Conservation (phyloP, 768 basidiomycete species). For the Calocybe cyanea region DNA sequence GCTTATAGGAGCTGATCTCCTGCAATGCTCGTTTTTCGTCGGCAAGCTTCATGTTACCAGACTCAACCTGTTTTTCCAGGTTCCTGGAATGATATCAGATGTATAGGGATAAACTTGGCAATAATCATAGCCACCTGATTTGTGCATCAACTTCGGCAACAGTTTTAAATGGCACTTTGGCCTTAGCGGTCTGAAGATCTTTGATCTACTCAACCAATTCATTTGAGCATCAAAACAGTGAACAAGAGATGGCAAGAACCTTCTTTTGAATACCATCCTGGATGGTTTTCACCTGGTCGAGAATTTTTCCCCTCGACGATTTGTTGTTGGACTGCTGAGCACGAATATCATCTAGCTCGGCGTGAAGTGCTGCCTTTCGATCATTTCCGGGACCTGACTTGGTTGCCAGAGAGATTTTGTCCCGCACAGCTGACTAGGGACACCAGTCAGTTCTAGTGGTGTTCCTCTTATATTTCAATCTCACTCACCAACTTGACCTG, state of each 20-base stretch:
- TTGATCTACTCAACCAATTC: slow-evolving; percentile 53
- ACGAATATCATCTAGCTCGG: slow-evolving; percentile 79
- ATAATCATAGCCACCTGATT: slow-evolving; percentile 58
- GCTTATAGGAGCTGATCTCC: slow-evolving; percentile 76
- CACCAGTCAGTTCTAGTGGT: slow-evolving; percentile 10
- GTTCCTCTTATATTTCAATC: slow-evolving; percentile 1
- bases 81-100: slow-evolving; percentile 42
- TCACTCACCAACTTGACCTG: slow-evolving; percentile 78
- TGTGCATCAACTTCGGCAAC: slow-evolving; percentile 84
- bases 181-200: slow-evolving; percentile 77
- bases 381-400: slow-evolving; percentile 69
- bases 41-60: slow-evolving; percentile 85
- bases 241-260: slow-evolving; percentile 35
- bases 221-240: neutral
- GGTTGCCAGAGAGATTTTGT: slow-evolving; percentile 66
- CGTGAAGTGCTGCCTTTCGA: slow-evolving; percentile 62
- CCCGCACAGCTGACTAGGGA: slow-evolving; percentile 60
- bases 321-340: slow-evolving; percentile 78
- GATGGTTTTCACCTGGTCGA: slow-evolving; percentile 75
- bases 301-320: slow-evolving; percentile 59
- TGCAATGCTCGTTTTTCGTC: slow-evolving; percentile 95
- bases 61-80: slow-evolving; percentile 88
- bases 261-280: slow-evolving; percentile 82
- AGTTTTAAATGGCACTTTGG: slow-evolving; percentile 76
- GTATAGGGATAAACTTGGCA: slow-evolving; percentile 5